A percentile compares a stretch with the other conserved stretches of the same genome.
Conservation (phyloP, 192 early-diverging fungal genomes). For the Phycomyces blakesleeanus region DNA sequence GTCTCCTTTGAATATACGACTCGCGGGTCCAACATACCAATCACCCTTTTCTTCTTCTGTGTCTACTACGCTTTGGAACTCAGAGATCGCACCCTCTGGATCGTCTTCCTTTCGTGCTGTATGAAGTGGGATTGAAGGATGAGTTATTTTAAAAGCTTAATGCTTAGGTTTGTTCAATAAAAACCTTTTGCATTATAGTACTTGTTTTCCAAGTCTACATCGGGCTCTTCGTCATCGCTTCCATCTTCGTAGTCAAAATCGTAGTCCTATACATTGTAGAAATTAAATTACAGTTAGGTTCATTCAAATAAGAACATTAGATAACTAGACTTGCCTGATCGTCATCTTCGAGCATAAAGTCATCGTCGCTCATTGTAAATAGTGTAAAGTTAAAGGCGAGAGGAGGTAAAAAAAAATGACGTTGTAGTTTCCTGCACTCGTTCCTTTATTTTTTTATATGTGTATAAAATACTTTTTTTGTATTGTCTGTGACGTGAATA, state of each 20-base stretch:
- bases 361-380: conserved; percentile 51
- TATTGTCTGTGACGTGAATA: no score
- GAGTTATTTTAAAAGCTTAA: conserved; percentile 1
- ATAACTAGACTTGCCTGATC: conserved; percentile 36
- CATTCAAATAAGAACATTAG: background rate
- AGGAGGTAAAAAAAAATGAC: conserved; percentile 1
- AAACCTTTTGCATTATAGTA: conserved; percentile 90
- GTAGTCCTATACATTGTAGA: conserved; percentile 57
- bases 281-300: conserved; percentile 24
- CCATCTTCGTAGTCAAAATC: conserved; percentile 87
- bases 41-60: conserved; percentile 80
- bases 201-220: conserved; percentile 81
- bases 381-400: conserved; percentile 2
- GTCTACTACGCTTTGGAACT: conserved; percentile 76
- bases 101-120: conserved; percentile 75
- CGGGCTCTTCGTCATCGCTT: conserved; percentile 76
- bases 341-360: conserved; percentile 61
- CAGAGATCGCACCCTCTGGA: conserved; percentile 64
- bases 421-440: no score
- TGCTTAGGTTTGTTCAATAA: background rate
- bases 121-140: no score
- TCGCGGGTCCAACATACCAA: conserved; percentile 51
- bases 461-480: no score
- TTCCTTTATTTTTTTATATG: no score
- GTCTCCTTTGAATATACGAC: no score